These are phyloP conservation scores for Paxillus involutus DNA, from an alignment of 768 basidiomycete species.

Conservation along the genomic window DNA sequence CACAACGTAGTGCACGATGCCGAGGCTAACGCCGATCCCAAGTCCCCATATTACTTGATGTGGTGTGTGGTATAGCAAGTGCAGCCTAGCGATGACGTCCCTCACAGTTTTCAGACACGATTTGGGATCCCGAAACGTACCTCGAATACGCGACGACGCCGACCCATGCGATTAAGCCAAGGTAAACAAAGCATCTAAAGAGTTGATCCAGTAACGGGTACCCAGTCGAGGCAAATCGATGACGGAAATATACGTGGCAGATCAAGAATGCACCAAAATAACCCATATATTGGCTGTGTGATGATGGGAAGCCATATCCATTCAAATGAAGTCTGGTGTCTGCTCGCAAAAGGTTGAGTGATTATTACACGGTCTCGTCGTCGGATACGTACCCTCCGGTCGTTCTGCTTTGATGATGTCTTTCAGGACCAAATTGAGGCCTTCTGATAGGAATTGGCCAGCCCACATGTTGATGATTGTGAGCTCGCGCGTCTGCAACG, in stretches of 20 bases:
- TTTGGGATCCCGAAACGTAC: conserved; percentile 36
- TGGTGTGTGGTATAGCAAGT: conserved; percentile 73
- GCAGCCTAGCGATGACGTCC: conserved; percentile 42
- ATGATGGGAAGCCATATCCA: conserved; percentile 87
- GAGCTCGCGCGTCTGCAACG: conserved; percentile 75
- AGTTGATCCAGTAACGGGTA: conserved; percentile 48
- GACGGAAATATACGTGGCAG: conserved; percentile 71
- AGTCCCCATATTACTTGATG: conserved; percentile 76
- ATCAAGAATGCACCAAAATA: conserved; percentile 79
- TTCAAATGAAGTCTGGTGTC: conserved; percentile 30
- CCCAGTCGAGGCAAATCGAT: conserved; percentile 61
- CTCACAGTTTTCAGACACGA: background rate
- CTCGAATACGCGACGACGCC: conserved; percentile 75
- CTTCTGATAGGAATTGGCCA: conserved; percentile 74
- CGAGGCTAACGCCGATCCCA: conserved; percentile 58
- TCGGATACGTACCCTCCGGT: conserved; percentile 51
- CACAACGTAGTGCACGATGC: conserved; percentile 51
- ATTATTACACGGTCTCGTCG: background rate
- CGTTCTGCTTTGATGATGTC: conserved; percentile 65
- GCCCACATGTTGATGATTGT: conserved; percentile 83
- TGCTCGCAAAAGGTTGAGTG: conserved; percentile 8
- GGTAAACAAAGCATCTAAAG: conserved; percentile 48
- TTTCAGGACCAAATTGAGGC: conserved; percentile 68
- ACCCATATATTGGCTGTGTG: conserved; percentile 89
- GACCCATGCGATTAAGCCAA: conserved; percentile 55